A percentile compares a stretch with the other conserved stretches of the same genome.
Conservation (phyloP, 2,329 filamentous ascomycete genomes). For the Diaporthe humulicola region DNA sequence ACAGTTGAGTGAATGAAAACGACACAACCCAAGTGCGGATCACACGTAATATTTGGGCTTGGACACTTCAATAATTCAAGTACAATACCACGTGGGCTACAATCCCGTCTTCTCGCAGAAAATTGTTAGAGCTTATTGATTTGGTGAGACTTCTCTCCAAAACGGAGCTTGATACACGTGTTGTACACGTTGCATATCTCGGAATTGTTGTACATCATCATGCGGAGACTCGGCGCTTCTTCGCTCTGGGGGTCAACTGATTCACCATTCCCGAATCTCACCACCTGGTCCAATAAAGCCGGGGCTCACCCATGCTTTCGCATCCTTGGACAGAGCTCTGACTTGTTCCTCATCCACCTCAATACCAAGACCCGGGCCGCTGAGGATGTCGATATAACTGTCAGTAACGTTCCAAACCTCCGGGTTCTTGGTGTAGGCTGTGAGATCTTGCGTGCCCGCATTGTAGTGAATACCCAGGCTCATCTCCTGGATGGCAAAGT, state of each 20-base stretch:
- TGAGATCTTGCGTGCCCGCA: conserved; percentile 67
- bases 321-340: conserved; percentile 63
- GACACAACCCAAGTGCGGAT: too few relatives aligned
- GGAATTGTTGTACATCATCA: neutral
- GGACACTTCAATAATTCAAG: rapidly evolving
- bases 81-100: neutral
- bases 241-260: too few relatives aligned
- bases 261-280: conserved; percentile 73
- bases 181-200: neutral
- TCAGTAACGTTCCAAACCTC: conserved; percentile 70
- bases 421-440: conserved; percentile 69
- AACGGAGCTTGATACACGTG: neutral
- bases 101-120: neutral
- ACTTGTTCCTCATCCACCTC: conserved; percentile 74
- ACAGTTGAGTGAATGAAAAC: too few relatives aligned
- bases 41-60: neutral
- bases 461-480: conserved; percentile 79
- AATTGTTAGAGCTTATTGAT: neutral
- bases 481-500: conserved; percentile 78
- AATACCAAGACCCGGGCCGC: conserved; percentile 69
- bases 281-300: conserved; percentile 76
- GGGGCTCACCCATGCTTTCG: conserved; percentile 68
- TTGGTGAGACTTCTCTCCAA: neutral
- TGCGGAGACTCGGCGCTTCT: neutral
- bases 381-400: conserved; percentile 68